These are phyloP conservation scores for Euryodendron excelsum DNA, from an alignment of 148 eudicot genomes.

Conservation along the genomic window DNA sequence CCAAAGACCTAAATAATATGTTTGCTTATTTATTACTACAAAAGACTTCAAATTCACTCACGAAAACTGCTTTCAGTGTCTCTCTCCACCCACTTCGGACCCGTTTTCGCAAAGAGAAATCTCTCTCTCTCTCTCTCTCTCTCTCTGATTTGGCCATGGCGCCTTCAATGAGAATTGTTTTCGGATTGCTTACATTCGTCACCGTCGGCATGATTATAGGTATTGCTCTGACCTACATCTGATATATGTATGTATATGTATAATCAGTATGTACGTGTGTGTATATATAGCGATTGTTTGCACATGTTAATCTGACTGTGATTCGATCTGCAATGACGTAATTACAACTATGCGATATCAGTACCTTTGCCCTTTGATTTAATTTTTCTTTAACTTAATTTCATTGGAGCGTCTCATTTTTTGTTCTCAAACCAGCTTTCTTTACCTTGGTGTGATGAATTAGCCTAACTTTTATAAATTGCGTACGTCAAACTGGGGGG, in stretches of 20 bases:
- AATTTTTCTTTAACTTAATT: neutral
- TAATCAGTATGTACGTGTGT: too few species aligned
- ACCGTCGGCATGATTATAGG: constrained; percentile 76
- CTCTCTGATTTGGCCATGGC: constrained; percentile 34
- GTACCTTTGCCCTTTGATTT: neutral
- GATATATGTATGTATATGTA: neutral
- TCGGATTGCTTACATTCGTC: constrained; percentile 70
- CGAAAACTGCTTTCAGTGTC: neutral
- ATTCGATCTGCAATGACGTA: neutral
- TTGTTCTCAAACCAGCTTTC: neutral
- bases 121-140: constrained; percentile 17
- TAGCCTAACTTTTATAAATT: too few species aligned
- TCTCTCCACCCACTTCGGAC: neutral
- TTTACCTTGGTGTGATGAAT: too few species aligned
- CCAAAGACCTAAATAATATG: too few species aligned
- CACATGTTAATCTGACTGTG: neutral
- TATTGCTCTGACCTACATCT: constrained; percentile 17
- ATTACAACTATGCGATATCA: neutral
- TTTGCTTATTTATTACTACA: too few species aligned
- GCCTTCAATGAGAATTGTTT: constrained; percentile 46
- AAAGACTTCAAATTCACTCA: too few species aligned
- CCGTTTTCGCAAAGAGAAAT: neutral
- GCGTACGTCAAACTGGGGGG: too few species aligned
- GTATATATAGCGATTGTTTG: neutral
- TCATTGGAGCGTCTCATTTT: too few species aligned